A percentile compares a stretch with the other conserved stretches of the same genome.
Conservation (phyloP, 2,329 filamentous ascomycete species). For the Botryotinia convoluta region DNA sequence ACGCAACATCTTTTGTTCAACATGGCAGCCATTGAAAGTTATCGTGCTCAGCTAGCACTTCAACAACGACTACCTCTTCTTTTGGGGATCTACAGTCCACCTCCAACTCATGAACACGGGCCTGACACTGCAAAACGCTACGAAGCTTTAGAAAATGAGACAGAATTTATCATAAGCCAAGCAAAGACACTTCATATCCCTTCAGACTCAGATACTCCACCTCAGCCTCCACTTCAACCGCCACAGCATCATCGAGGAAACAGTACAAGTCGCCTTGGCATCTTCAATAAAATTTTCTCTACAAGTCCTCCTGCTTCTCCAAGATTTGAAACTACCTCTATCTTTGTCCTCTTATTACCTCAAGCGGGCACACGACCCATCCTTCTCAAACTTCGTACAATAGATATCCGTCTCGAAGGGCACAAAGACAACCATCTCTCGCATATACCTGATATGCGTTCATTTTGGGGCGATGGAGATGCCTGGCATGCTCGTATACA, state of each 20-base stretch:
- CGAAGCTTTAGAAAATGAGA: neutral
- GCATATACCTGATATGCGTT: slow-evolving; percentile 19
- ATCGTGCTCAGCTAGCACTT: neutral
- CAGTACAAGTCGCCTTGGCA: neutral
- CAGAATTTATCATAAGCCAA: slow-evolving; percentile 14
- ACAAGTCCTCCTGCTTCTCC: slow-evolving; percentile 9
- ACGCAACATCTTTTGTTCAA: neutral
- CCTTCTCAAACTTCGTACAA: slow-evolving; percentile 17
- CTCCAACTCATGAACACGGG: neutral
- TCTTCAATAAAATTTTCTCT: slow-evolving; percentile 17
- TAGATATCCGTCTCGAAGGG: slow-evolving; percentile 16
- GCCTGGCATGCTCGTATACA: slow-evolving; percentile 14
- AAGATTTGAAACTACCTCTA: slow-evolving; percentile 10
- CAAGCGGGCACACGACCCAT: slow-evolving; percentile 10
- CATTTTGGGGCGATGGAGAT: slow-evolving; percentile 19
- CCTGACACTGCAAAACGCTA: slow-evolving; percentile 11
- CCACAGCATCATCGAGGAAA: slow-evolving; percentile 1
- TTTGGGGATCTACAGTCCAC: slow-evolving; percentile 10
- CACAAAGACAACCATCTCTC: slow-evolving; percentile 18
- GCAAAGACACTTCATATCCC: neutral
- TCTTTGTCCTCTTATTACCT: slow-evolving; percentile 14
- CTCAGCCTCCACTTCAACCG: neutral
- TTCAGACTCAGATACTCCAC: neutral
- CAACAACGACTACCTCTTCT: slow-evolving; percentile 6
- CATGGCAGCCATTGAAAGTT: neutral